These are phyloP conservation scores for Wallacemonas rigidus DNA, from an alignment of 208 protist species.

Conservation along the genomic window DNA sequence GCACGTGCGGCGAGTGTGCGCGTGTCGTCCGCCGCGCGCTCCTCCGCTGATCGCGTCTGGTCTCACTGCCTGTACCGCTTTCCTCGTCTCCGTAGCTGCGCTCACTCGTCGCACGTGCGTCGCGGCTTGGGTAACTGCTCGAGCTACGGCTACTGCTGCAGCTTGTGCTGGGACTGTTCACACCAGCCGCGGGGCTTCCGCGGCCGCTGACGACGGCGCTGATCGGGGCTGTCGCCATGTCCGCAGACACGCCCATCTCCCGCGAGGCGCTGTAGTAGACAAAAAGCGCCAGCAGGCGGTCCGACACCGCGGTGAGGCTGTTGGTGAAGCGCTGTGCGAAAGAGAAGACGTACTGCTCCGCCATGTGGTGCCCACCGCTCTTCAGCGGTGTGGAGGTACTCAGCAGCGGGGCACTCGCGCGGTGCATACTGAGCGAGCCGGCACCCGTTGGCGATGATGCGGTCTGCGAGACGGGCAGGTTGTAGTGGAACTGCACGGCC, in stretches of 20 bases:
- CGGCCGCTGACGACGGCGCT: conserved; percentile 11
- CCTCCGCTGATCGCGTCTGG: too few relatives aligned
- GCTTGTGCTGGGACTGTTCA: conserved; percentile 20
- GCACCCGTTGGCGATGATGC: not conserved
- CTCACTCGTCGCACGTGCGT: not conserved
- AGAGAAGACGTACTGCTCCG: conserved; percentile 64
- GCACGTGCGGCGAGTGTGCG: not conserved
- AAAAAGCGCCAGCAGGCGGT: conserved; percentile 42
- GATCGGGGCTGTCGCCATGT: conserved; percentile 3
- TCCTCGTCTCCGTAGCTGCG: too few relatives aligned
- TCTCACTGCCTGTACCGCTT: too few relatives aligned
- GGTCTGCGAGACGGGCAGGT: conserved; percentile 2
- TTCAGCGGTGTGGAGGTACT: conserved; percentile 30
- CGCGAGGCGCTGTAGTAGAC: conserved; percentile 22
- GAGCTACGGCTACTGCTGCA: conserved; percentile 22
- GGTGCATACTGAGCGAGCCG: not conserved
- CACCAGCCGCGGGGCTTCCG: not conserved
- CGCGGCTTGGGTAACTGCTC: conserved; percentile 2
- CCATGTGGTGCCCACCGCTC: conserved; percentile 56
- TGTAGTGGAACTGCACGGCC: conserved; percentile 56
- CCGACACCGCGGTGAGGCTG: conserved; percentile 48
- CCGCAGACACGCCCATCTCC: conserved; percentile 14
- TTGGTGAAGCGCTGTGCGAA: conserved; percentile 69
- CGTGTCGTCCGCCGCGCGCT: not conserved
- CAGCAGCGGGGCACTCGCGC: not conserved